A percentile compares a stretch with the other conserved stretches of the same genome.
Conservation (phyloP, 2,329 filamentous ascomycete genomes). For the Parastagonospora avenae region DNA sequence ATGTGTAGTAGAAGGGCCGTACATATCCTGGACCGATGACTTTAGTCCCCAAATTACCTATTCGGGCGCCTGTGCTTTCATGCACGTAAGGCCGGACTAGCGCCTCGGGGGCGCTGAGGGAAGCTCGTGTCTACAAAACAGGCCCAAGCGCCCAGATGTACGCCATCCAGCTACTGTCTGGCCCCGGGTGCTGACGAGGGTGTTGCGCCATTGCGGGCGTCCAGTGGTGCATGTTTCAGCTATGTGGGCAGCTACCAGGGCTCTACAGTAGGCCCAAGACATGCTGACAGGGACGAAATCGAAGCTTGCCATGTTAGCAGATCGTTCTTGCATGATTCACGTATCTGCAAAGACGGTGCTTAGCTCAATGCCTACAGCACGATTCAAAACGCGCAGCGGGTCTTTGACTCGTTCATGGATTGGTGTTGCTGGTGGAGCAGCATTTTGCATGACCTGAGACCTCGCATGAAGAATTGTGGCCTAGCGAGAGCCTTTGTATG, state of each 20-base stretch:
- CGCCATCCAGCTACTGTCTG: slow-evolving; percentile 9
- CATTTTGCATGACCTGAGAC: too few species aligned
- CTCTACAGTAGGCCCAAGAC: slow-evolving; percentile 18
- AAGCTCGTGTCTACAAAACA: slow-evolving; percentile 14
- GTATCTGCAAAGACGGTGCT: slow-evolving; percentile 1
- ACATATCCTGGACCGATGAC: slow-evolving; percentile 22
- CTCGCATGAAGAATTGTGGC: too few species aligned
- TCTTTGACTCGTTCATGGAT: too few species aligned
- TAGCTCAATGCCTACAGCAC: too few species aligned
- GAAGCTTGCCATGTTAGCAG: slow-evolving; percentile 15
- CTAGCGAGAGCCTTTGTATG: too few species aligned
- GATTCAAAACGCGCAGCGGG: too few species aligned
- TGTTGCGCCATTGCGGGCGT: slow-evolving; percentile 23
- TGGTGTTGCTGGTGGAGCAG: too few species aligned
- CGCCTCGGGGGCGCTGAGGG: slow-evolving; percentile 10
- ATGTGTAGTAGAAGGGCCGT: slow-evolving; percentile 29
- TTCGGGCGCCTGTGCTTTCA: slow-evolving; percentile 21
- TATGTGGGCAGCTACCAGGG: slow-evolving; percentile 28
- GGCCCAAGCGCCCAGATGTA: slow-evolving; percentile 21
- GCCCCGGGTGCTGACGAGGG: slow-evolving; percentile 14
- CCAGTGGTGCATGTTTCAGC: slow-evolving; percentile 37
- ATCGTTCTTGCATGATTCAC: slow-evolving; percentile 30
- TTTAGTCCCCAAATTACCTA: slow-evolving; percentile 20
- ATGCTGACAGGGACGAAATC: slow-evolving; percentile 31
- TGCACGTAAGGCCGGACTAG: slow-evolving; percentile 21